phyloP scores from a whole-genome alignment of 2,329 filamentous ascomycete genomes.

The Colletotrichum shisoi region DNA sequence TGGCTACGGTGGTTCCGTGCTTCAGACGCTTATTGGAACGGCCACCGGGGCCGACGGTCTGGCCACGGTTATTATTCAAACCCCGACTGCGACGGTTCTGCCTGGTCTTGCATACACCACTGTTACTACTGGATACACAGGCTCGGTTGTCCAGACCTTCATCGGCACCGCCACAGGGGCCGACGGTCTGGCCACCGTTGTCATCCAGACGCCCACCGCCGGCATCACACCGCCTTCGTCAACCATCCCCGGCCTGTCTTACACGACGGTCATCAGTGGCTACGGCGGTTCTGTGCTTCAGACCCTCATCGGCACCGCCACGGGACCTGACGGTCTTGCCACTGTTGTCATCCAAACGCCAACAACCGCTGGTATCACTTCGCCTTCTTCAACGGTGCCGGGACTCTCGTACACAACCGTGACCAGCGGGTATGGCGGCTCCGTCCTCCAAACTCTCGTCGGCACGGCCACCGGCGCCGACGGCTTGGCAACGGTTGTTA shows the following conservation, averaged over 20 bases:
- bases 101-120: background rate
- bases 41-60: background rate
- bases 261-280: background rate
- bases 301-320: background rate
- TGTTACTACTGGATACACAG: background rate
- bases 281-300: background rate
- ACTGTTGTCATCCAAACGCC: background rate
- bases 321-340: background rate
- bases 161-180: background rate
- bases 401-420: background rate
- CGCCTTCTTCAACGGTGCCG: background rate
- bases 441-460: background rate
- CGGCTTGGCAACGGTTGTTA: constrained; percentile 10
- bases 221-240: background rate
- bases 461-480: background rate
- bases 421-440: background rate
- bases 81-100: background rate
- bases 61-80: background rate
- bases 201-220: background rate
- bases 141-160: background rate
- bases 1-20: background rate
- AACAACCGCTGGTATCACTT: background rate
- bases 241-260: background rate
- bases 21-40: background rate
- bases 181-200: background rate